A percentile compares a stretch with the other conserved stretches of the same genome.
Conservation (phyloP, 805 yeast species). For the Cyberlindnera xylosilytica region DNA sequence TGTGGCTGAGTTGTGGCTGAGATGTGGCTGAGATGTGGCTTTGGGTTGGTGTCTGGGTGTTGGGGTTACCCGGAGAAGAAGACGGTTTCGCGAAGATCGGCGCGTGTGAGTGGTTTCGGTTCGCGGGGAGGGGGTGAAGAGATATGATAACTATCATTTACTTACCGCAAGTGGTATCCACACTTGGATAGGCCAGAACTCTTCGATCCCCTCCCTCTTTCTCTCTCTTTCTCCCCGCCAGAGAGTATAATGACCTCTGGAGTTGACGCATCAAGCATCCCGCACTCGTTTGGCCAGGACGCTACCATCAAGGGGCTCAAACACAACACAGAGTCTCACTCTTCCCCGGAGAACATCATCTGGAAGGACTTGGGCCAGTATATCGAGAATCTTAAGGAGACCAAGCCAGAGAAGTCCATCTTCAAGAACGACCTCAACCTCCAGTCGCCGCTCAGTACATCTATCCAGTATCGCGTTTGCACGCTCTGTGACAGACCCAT, state of each 20-base stretch:
- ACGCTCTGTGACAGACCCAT: constrained; percentile 46
- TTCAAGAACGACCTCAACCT: constrained; percentile 23
- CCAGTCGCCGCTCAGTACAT: constrained; percentile 35
- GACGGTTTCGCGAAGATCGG: no score
- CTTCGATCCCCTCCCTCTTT: no score
- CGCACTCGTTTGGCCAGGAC: constrained; percentile 27
- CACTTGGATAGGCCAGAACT: no score
- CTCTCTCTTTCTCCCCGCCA: not conserved
- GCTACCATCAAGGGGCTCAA: constrained; percentile 27
- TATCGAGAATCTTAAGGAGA: constrained; percentile 26
- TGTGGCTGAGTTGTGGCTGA: not conserved
- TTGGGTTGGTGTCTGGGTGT: not conserved
- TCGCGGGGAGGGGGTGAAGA: no score
- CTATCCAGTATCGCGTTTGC: constrained; percentile 44
- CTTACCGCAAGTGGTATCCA: no score
- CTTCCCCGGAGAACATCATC: constrained; percentile 15
- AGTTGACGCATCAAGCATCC: constrained; percentile 14
- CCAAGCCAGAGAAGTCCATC: constrained; percentile 7
- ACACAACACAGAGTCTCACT: constrained; percentile 1
- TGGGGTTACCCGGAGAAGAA: no score
- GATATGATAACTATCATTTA: no score
- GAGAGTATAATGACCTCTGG: constrained; percentile 24
- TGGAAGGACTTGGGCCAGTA: constrained; percentile 34
- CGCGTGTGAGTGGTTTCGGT: no score
- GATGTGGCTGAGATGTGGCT: constrained; percentile 1